Evolutionary conservation across 2,329 filamentous ascomycete species (phyloP), one percentile per base, ranked within the genome.

Genomic region (Neofusicoccum parvum): DNA sequence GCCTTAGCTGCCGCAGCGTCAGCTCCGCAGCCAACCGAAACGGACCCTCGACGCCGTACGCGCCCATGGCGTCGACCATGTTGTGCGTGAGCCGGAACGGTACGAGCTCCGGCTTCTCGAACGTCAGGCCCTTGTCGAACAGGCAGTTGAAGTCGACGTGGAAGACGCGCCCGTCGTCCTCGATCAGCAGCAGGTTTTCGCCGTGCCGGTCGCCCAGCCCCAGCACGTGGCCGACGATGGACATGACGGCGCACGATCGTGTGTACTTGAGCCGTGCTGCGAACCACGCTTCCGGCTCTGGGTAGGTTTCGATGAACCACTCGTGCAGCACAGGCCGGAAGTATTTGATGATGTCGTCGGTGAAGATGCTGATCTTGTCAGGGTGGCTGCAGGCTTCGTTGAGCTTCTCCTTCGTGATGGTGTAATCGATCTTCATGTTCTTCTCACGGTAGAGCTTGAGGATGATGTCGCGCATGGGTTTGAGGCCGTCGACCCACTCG

Each of bases 81-180:
- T 99, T 99, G 83, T 97, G 94, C 3, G 95, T 99, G 48, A 99
- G 85, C 15, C 96, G 91, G 83, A 99, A 99, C 1, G 95, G 96
- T 1, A 99, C 95, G 36, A 91, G 85, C 78, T 99, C 95, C 0
- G 95, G 94, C 77, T 96, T 96, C 68, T 93, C 90, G 75, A 99
- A 98, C 0, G 94, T 97, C 46, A 94, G 86, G 1, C 95, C 95
- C 72, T 99, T 99, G 82, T 99, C 96, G 76, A 99, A 99, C 4
- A 99, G 88, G 78, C 96, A 99, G 80, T 99, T 99, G 85, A 99
- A 99, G 80, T 99, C 95, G 51, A 99, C 96, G 78, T 99, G 95
- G 78, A 99, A 92, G 2, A 96, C 89, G 60, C 94, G 94, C 50
- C 96, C 95, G 69, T 93, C 96, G 65, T 91, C 90, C 80, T 98